Conservation (phyloP, 2,329 filamentous ascomycete species). For the Gaeumannomyces sp. region DNA sequence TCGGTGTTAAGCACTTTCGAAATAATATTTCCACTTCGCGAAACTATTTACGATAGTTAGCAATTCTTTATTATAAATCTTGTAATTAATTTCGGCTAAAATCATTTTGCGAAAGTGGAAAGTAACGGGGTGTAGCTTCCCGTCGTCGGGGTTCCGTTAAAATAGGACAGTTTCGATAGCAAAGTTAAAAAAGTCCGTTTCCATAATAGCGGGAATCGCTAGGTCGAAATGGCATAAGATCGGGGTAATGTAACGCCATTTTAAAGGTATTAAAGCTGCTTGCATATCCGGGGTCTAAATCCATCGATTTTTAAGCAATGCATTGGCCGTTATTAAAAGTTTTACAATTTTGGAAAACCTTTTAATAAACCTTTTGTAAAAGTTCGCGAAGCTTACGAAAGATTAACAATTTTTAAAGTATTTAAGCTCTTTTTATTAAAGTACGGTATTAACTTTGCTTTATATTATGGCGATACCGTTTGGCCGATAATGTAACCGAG, state of each 20-base stretch:
- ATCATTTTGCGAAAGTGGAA: not conserved
- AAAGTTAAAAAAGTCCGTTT: not conserved
- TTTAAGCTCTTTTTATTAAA: not conserved
- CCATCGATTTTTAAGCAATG: not conserved
- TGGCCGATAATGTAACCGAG: not conserved
- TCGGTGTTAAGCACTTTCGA: not conserved
- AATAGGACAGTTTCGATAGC: not conserved
- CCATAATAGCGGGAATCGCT: too few relatives aligned
- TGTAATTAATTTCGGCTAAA: not conserved
- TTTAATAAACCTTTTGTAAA: not conserved
- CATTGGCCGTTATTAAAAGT: not conserved
- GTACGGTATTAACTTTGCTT: not conserved
- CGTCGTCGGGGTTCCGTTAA: not conserved
- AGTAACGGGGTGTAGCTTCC: not conserved
- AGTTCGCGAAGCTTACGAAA: not conserved
- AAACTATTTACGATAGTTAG: not conserved
- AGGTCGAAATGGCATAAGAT: not conserved
- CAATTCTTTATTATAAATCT: too few relatives aligned
- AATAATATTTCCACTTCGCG: not conserved
- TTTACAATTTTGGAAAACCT: not conserved
- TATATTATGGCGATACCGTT: not conserved
- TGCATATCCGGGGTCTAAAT: not conserved
- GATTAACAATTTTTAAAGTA: not conserved
- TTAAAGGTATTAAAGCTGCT: too few relatives aligned
- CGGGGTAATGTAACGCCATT: too few relatives aligned